Percentiles rank a stretch among this genome's conserved stretches.
These are phyloP conservation scores for Andrographis paniculata DNA, from an alignment of 305 asterid species.

Conservation along the genomic window DNA sequence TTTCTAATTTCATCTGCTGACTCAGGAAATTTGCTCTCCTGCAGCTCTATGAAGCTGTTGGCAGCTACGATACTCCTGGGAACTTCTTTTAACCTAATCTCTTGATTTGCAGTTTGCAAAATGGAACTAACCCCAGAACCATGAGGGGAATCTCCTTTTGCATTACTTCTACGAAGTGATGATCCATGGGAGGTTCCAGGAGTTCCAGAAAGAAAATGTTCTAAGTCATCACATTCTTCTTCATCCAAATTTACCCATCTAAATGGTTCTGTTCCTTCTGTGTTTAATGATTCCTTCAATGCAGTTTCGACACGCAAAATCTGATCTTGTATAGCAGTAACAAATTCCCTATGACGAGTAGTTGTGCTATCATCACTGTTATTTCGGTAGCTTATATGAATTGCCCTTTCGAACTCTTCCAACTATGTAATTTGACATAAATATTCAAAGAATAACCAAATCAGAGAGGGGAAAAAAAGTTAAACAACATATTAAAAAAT, in stretches of 20 bases:
- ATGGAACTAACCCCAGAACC: slow-evolving; percentile 18
- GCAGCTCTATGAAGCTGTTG: slow-evolving; percentile 21
- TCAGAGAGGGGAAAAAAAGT: too few species aligned
- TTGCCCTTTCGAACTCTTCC: slow-evolving; percentile 88
- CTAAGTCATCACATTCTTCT: slow-evolving; percentile 64
- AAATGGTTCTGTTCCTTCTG: slow-evolving; percentile 49
- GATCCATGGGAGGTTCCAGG: slow-evolving; percentile 15
- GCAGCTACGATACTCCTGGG: slow-evolving; percentile 15
- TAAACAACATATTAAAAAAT: too few species aligned
- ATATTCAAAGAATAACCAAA: neutral
- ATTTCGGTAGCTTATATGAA: slow-evolving; percentile 59
- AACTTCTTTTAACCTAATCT: slow-evolving; percentile 18
- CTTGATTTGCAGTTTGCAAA: slow-evolving; percentile 19
- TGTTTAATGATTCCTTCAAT: slow-evolving; percentile 43
- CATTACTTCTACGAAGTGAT: slow-evolving; percentile 18
- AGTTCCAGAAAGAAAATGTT: slow-evolving; percentile 62
- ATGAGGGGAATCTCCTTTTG: slow-evolving; percentile 21
- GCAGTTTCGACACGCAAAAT: slow-evolving; percentile 52
- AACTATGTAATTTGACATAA: slow-evolving; percentile 26
- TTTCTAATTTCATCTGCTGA: slow-evolving; percentile 20
- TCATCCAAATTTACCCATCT: slow-evolving; percentile 68
- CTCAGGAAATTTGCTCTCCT: slow-evolving; percentile 20
- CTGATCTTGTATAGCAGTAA: slow-evolving; percentile 57
- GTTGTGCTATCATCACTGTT: slow-evolving; percentile 50
- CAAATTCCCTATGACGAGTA: slow-evolving; percentile 63